These are phyloP conservation scores for Haematococcus lacustris DNA, from an alignment of 139 green algal genomes.

Conservation along the genomic window DNA sequence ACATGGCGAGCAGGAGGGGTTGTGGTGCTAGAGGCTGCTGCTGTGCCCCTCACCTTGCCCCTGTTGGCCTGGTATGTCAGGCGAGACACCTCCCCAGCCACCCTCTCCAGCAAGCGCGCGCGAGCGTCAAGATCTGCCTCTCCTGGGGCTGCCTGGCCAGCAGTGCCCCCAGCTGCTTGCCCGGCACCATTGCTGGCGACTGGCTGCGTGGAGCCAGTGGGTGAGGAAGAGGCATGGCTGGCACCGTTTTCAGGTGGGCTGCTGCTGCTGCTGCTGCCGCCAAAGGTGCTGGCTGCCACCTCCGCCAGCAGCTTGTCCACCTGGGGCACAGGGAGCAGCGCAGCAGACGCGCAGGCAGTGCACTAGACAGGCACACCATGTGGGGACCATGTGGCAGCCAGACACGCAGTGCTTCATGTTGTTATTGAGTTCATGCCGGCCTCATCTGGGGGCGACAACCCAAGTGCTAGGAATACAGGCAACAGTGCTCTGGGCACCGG, in stretches of 20 bases:
- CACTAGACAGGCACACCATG: background rate
- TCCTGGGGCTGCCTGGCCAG: background rate
- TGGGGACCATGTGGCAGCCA: background rate
- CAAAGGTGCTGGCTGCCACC: constrained; percentile 19
- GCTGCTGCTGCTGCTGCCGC: no score
- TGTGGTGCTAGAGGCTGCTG: no score
- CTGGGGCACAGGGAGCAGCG: constrained; percentile 24
- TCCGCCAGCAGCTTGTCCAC: constrained; percentile 91
- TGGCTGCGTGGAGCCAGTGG: no score
- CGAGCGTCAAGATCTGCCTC: constrained; percentile 47
- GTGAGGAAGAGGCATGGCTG: no score
- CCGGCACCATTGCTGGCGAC: no score
- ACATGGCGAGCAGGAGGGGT: no score
- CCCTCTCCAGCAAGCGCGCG: constrained; percentile 72
- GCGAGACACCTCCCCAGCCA: constrained; percentile 78
- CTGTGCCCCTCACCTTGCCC: constrained; percentile 58
- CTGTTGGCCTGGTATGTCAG: constrained; percentile 72
- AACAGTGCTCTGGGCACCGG: background rate
- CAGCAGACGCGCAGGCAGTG: no score
- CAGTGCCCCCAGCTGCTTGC: no score
- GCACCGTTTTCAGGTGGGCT: no score
- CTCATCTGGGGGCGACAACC: no score
- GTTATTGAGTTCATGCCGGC: background rate
- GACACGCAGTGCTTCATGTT: background rate
- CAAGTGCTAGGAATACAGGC: background rate